Evolutionary conservation across 768 basidiomycete species (phyloP), one percentile per base, ranked within the genome.

Genomic region (Rhodotorula taiwanensis): DNA sequence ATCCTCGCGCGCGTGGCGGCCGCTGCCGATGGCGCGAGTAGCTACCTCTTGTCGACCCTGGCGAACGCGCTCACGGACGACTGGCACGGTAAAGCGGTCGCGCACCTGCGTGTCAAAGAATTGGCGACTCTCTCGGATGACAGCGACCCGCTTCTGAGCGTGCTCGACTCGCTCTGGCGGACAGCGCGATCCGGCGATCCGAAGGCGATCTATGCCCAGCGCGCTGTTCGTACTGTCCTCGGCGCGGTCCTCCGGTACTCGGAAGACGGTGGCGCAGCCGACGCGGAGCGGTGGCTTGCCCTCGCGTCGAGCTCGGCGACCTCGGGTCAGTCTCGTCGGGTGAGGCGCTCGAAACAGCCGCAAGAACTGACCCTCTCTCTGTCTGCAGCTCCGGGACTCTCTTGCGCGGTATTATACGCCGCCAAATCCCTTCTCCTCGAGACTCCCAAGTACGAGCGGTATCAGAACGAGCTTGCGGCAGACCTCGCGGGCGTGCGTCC

Each of bases 391-490:
- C 85, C 87, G 1, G 80, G 84, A 70, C 81, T 86, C 0, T 80
- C 85, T 0, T 79, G 89, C 69, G 81, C 84, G 2, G 81, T 95
- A 58, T 74, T 86, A 11, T 76, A 80, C 14, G 81, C 84, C 5
- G 76, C 91, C 45, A 80, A 84, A 15, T 76, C 79, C 27, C 80
- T 81, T 28, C 83, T 84, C 0, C 79, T 83, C 2, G 90, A 92
- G 67, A 83, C 84, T 13, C 81, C 81, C 0, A 82, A 82, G 25
- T 79, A 94, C 28, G 86, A 88, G 69, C 81, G 89, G 25, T 87
- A 86, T 72, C 83, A 92, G 25, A 95, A 93, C 74, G 91, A 95
- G 75, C 80, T 93, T 15, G 93, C 94, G 0, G 86, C 89, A n/a
- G 80, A 80, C 25, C 74, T 92, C 7, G 77, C 87, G 0, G 87